Evolutionary conservation across 352 stramenopile species (phyloP).

Genomic region (Phytopythium oedochilum): DNA sequence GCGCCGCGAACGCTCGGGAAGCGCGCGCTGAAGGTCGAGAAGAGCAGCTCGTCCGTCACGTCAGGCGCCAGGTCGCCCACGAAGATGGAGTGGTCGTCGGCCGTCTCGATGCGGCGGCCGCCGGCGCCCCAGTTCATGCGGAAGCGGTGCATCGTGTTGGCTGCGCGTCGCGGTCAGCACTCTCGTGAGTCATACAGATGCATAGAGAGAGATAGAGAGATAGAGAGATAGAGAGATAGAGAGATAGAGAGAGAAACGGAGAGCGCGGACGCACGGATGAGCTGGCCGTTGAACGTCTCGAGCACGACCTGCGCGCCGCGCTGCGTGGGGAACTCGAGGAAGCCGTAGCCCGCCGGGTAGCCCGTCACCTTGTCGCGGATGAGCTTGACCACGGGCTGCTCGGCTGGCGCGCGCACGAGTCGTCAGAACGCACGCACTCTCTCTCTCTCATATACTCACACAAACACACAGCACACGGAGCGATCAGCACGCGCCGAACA

Average conservation of each 20-base stretch:
- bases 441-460: too few relatives aligned
- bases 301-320: constrained; percentile 81
- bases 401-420: constrained; percentile 23
- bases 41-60: constrained; percentile 86
- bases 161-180: too few relatives aligned
- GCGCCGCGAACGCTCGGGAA: constrained; percentile 82
- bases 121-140: constrained; percentile 91
- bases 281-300: constrained; percentile 82
- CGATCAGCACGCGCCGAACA: too few relatives aligned
- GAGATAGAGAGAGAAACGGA: background rate
- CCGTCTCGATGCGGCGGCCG: constrained; percentile 78
- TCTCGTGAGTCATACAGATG: too few relatives aligned
- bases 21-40: constrained; percentile 72
- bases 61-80: constrained; percentile 89
- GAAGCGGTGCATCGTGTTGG: constrained; percentile 86
- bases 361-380: constrained; percentile 90
- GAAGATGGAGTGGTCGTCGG: constrained; percentile 89
- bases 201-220: background rate
- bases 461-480: too few relatives aligned
- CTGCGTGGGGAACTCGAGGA: constrained; percentile 87
- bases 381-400: constrained; percentile 86
- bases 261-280: constrained; percentile 58
- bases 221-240: background rate
- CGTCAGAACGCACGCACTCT: constrained; percentile 1
- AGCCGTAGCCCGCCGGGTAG: constrained; percentile 87